A percentile compares a stretch with the other conserved stretches of the same genome.
These are phyloP conservation scores for Sedum album DNA, from an alignment of 164 flowering plant genomes.

Conservation along the genomic window DNA sequence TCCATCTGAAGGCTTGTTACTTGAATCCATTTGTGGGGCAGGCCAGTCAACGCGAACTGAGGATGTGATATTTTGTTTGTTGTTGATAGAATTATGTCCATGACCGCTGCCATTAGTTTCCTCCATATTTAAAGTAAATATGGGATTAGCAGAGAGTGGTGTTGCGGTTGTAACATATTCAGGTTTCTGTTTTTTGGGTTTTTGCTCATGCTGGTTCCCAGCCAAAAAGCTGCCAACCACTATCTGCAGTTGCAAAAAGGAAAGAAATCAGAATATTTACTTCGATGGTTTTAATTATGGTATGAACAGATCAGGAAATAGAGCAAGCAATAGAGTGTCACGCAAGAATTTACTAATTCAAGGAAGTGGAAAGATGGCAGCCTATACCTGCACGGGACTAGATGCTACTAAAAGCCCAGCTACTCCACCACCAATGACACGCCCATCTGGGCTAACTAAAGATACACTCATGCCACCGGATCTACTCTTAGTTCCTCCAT, in stretches of 20 bases:
- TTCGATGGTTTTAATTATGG: neutral
- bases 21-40: constrained; percentile 46
- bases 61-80: constrained; percentile 28
- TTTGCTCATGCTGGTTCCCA: constrained; percentile 73
- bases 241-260: constrained; percentile 35
- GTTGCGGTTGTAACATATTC: constrained; percentile 26
- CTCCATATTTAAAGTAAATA: constrained; percentile 47
- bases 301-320: neutral
- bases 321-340: neutral
- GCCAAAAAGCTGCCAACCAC: constrained; percentile 92
- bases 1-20: constrained; percentile 55
- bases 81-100: constrained; percentile 22
- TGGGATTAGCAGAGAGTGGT: constrained; percentile 51
- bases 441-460: constrained; percentile 96
- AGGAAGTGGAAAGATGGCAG: neutral
- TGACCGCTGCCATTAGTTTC: constrained; percentile 20
- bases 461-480: constrained; percentile 99
- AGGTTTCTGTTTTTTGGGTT: constrained; percentile 60
- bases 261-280: neutral
- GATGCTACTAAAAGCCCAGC: constrained; percentile 95
- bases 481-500: constrained; percentile 84
- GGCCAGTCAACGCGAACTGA: constrained; percentile 71
- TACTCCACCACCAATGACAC: constrained; percentile 97
- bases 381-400: constrained; percentile 78
- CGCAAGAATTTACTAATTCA: neutral